A percentile compares a stretch with the other conserved stretches of the same genome.
phyloP scores from a whole-genome alignment of 768 basidiomycete genomes.

The Kwoniella botswanensis region DNA sequence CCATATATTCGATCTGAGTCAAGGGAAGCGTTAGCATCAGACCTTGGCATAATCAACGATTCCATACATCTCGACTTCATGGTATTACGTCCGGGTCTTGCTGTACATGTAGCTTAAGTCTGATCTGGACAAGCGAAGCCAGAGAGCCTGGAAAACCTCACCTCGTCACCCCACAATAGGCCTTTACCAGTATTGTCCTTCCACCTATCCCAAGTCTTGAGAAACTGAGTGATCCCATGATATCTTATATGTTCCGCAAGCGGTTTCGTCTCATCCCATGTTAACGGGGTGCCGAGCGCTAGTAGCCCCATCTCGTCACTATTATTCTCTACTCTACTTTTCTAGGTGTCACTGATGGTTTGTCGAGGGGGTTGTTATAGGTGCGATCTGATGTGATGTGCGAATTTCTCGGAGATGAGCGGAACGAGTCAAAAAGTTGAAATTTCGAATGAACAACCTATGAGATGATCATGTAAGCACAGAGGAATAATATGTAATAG shows the following conservation, averaged over 20 bases:
- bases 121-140: too few species aligned
- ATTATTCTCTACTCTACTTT: neutral
- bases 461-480: neutral
- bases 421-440: neutral
- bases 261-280: conserved; percentile 86
- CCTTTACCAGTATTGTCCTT: conserved; percentile 91
- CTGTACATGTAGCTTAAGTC: neutral
- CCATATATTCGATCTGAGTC: conserved; percentile 90
- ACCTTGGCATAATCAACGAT: too few species aligned
- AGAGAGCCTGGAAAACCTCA: too few species aligned
- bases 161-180: conserved; percentile 98
- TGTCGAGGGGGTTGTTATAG: neutral
- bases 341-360: neutral
- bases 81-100: too few species aligned
- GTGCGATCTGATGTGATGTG: neutral
- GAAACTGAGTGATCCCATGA: conserved; percentile 94
- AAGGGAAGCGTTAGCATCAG: neutral
- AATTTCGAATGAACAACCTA: neutral
- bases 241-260: conserved; percentile 85
- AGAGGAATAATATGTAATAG: neutral
- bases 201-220: conserved; percentile 88
- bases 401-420: neutral
- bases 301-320: conserved; percentile 77
- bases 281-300: conserved; percentile 86
- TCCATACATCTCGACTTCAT: neutral